A percentile compares a stretch with the other conserved stretches of the same genome.
Conservation (phyloP, 2,329 filamentous ascomycete genomes). For the Drechslerella dactyloides region DNA sequence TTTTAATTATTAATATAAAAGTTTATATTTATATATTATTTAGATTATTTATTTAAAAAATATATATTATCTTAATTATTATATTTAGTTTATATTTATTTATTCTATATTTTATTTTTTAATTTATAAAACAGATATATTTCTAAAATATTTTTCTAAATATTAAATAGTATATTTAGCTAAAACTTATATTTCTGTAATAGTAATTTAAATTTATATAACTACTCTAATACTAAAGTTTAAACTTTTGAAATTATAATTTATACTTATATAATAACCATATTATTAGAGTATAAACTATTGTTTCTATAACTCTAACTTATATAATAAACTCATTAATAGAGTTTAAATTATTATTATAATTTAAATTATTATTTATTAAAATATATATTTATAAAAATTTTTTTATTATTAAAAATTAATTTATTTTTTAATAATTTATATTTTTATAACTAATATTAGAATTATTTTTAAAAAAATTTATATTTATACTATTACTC, state of each 20-base stretch:
- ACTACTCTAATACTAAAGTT: background rate
- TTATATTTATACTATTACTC: no score
- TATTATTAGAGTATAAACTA: no score
- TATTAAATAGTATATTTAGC: background rate
- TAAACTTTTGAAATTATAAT: background rate
- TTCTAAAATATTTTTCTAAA: background rate
- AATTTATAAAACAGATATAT: background rate
- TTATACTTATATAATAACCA: background rate
- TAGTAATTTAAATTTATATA: background rate
- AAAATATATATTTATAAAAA: no score
- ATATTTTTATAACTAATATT: background rate
- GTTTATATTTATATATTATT: no score
- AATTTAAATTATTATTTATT: no score
- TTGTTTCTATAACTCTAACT: no score
- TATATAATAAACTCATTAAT: no score
- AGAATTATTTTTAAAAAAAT: background rate
- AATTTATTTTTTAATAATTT: background rate
- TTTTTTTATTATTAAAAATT: background rate
- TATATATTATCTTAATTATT: background rate
- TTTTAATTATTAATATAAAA: background rate
- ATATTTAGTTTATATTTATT: background rate
- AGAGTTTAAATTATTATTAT: no score
- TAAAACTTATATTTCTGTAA: background rate
- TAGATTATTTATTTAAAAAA: no score
- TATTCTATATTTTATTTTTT: background rate